These are phyloP conservation scores for Echinochloa phyllopogon DNA, from an alignment of 176 grass and related monocot genomes.

Conservation along the genomic window DNA sequence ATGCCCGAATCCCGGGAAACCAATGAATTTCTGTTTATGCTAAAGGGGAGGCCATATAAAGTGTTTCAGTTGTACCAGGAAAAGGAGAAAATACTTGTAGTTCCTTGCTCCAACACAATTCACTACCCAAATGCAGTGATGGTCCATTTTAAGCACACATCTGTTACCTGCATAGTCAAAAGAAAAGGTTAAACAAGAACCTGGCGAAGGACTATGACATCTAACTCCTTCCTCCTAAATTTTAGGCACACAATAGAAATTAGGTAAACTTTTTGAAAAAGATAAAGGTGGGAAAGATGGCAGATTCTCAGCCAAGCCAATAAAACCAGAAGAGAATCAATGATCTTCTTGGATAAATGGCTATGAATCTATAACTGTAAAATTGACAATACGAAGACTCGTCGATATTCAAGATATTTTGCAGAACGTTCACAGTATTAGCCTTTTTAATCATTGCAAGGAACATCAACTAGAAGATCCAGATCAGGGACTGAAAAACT, in stretches of 20 bases:
- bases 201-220: background rate
- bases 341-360: background rate
- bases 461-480: background rate
- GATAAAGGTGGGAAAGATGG: background rate
- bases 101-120: constrained; percentile 89
- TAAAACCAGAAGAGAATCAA: constrained; percentile 3
- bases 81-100: constrained; percentile 96
- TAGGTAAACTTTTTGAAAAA: background rate
- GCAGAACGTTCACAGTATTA: constrained; percentile 1
- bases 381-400: background rate
- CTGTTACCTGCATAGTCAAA: constrained; percentile 71
- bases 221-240: constrained; percentile 6
- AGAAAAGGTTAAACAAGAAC: constrained; percentile 23
- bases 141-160: constrained; percentile 98
- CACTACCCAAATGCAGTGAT: constrained; percentile 96
- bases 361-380: background rate
- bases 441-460: constrained; percentile 26
- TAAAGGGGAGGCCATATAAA: background rate
- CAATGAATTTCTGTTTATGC: background rate
- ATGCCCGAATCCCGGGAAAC: no score
- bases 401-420: background rate
- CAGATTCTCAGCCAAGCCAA: constrained; percentile 9
- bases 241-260: background rate
- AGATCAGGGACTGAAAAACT: background rate
- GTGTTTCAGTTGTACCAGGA: constrained; percentile 63